Percentiles rank a stretch among this genome's conserved stretches.
phyloP scores from a whole-genome alignment of 2,329 filamentous ascomycete genomes.

The Diplodia mutila region DNA sequence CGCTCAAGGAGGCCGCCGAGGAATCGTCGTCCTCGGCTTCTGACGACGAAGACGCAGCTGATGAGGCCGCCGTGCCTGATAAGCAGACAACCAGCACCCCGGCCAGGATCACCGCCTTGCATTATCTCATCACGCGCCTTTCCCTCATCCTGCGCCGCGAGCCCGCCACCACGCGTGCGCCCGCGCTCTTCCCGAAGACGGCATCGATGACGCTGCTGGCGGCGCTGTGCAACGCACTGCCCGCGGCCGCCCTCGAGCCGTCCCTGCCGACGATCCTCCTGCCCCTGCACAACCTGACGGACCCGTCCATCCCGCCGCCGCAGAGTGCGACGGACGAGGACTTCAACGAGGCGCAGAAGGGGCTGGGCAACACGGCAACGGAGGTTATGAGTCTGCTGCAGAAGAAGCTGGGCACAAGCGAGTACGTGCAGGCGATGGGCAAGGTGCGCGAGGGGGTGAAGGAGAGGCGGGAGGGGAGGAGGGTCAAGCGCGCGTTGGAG shows the following conservation, averaged over 20 bases:
- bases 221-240: constrained; percentile 66
- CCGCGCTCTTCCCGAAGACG: constrained; percentile 72
- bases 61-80: constrained; percentile 30
- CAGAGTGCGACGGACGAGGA: constrained; percentile 57
- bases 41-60: constrained; percentile 34
- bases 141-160: constrained; percentile 80
- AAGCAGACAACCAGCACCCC: constrained; percentile 33
- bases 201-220: constrained; percentile 76
- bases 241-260: constrained; percentile 60
- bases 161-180: constrained; percentile 60
- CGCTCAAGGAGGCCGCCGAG: constrained; percentile 48
- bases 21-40: constrained; percentile 44
- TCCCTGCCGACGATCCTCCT: constrained; percentile 68
- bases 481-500: constrained; percentile 86
- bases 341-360: constrained; percentile 71
- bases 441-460: constrained; percentile 74
- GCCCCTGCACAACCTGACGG: constrained; percentile 81
- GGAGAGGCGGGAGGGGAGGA: constrained; percentile 71
- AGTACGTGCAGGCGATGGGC: constrained; percentile 75
- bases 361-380: constrained; percentile 70
- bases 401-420: constrained; percentile 78
- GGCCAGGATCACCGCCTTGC: constrained; percentile 56
- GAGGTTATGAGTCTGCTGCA: constrained; percentile 83
- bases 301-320: constrained; percentile 72
- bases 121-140: constrained; percentile 78